phyloP scores from a whole-genome alignment of 2,329 filamentous ascomycete genomes.

The Fulvia fulva region DNA sequence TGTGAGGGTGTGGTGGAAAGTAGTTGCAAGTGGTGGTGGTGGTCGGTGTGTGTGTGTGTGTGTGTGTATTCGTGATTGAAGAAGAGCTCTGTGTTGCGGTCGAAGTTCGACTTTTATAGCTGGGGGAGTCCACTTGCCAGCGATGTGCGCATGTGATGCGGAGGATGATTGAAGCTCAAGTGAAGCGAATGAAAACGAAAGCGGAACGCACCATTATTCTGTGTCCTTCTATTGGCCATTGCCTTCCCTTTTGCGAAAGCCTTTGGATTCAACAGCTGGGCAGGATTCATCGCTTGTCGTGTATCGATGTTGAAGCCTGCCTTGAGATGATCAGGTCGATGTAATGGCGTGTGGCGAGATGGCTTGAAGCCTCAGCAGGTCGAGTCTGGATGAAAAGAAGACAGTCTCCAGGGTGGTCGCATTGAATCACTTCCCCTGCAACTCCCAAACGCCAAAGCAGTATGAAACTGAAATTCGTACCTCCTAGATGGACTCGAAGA shows the following conservation, averaged over 20 bases:
- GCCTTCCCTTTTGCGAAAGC: slow-evolving; percentile 34
- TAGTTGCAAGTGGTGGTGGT: slow-evolving; percentile 6
- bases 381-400: too few species aligned
- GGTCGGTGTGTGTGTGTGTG: background rate
- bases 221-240: slow-evolving; percentile 25
- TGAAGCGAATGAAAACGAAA: slow-evolving; percentile 9
- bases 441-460: slow-evolving; percentile 1
- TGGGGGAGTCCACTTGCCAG: background rate
- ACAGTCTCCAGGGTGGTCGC: too few species aligned
- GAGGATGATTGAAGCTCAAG: slow-evolving; percentile 6
- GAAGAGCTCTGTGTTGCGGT: background rate
- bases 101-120: background rate
- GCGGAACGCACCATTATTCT: slow-evolving; percentile 29
- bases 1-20: background rate
- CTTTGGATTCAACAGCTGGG: slow-evolving; percentile 37
- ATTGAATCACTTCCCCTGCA: too few species aligned
- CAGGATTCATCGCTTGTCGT: slow-evolving; percentile 30
- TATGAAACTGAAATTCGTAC: background rate
- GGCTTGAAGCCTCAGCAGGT: too few species aligned
- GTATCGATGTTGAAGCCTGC: background rate
- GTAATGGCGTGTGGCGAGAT: slow-evolving; percentile 4
- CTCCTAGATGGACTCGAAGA: background rate
- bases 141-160: slow-evolving; percentile 8
- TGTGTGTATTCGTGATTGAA: background rate
- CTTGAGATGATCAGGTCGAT: background rate